A percentile compares a stretch with the other conserved stretches of the same genome.
Evolutionary conservation across 2,329 filamentous ascomycete species (phyloP).

Genomic region (Colletotrichum somersetense): DNA sequence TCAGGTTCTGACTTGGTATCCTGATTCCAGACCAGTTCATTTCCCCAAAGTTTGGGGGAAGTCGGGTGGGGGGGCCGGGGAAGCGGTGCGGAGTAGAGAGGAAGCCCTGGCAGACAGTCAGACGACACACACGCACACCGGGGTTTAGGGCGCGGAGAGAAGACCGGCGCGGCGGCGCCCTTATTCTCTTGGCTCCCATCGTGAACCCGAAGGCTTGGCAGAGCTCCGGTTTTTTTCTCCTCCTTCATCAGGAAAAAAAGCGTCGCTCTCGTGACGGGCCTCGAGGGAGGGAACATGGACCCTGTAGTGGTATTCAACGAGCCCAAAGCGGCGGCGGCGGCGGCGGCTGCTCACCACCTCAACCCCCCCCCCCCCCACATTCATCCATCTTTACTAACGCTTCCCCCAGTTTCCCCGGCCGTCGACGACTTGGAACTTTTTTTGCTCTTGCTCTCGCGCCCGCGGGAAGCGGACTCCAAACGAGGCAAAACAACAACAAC

Average conservation of each 20-base stretch:
- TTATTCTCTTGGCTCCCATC: background rate
- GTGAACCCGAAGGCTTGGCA: slow-evolving; percentile 21
- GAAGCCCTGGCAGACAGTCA: too few species aligned
- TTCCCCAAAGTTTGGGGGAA: background rate
- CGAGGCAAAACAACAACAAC: too few species aligned
- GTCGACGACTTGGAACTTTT: too few species aligned
- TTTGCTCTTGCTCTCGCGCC: too few species aligned
- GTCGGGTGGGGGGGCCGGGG: background rate
- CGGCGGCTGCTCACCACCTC: too few species aligned
- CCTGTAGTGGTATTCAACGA: background rate
- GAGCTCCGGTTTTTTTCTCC: background rate
- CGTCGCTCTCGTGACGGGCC: background rate
- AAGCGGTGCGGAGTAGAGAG: background rate
- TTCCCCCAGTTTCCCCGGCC: too few species aligned
- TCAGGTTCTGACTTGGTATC: background rate
- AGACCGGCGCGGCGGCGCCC: background rate
- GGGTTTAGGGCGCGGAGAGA: slow-evolving; percentile 6
- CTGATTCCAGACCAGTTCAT: background rate
- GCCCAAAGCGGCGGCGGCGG: too few species aligned
- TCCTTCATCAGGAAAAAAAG: background rate
- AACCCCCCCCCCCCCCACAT: too few species aligned
- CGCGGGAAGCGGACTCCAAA: background rate
- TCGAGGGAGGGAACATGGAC: too few species aligned
- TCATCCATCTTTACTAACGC: too few species aligned
- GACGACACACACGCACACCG: too few species aligned